Conservation (phyloP, 441 rosid species). For the Gossypium gossypioides region DNA sequence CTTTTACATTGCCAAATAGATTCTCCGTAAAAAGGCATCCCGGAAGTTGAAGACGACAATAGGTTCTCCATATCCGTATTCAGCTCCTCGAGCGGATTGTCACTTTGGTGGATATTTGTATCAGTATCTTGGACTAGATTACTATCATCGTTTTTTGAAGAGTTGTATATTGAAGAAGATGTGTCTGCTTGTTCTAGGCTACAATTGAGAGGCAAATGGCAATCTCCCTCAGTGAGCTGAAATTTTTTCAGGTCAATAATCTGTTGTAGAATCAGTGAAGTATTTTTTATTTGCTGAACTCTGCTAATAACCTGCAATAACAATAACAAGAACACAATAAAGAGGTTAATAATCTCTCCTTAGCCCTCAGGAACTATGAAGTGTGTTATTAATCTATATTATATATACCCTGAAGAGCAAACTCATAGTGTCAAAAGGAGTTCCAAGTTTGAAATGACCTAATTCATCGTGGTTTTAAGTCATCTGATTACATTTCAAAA, state of each 20-base stretch:
- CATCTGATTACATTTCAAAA: too few species aligned
- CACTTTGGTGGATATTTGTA: constrained; percentile 22
- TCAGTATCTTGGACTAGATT: constrained; percentile 22
- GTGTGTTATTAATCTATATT: too few species aligned
- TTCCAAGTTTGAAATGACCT: too few species aligned
- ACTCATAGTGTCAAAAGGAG: not conserved
- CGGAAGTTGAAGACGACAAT: constrained; percentile 37
- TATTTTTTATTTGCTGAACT: constrained; percentile 32
- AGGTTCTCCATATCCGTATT: constrained; percentile 35
- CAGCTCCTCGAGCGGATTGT: constrained; percentile 26
- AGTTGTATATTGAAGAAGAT: constrained; percentile 16
- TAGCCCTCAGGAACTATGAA: not conserved
- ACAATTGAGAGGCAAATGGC: constrained; percentile 12
- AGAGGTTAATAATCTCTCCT: not conserved
- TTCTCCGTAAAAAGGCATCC: constrained; percentile 37
- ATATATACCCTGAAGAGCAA: not conserved
- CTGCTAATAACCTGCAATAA: constrained; percentile 25
- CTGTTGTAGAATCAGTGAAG: constrained; percentile 49
- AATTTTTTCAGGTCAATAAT: constrained; percentile 57
- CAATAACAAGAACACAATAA: not conserved
- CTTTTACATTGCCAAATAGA: constrained; percentile 67
- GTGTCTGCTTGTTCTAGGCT: constrained; percentile 22
- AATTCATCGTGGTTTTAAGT: too few species aligned
- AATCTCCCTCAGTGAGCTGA: constrained; percentile 36
- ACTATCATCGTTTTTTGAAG: constrained; percentile 17